Evolutionary conservation across 140 eudicot species (phyloP), one percentile per base, ranked within the genome.

Genomic region (Cichorium intybus): DNA sequence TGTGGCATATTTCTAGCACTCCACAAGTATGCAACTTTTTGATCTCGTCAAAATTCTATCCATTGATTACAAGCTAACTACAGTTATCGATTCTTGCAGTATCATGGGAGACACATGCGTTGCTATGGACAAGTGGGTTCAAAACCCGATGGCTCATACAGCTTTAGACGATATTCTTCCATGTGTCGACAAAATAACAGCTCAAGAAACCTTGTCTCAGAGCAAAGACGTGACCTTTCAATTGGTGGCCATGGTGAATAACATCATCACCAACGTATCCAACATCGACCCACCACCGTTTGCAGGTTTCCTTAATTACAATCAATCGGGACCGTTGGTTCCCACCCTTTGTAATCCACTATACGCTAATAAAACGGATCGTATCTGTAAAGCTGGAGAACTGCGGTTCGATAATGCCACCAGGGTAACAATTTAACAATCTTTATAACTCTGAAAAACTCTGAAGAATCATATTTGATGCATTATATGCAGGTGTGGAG

Each of bases 51-150:
- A 23, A 48, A 17, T 61, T 4, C 3, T 17, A n/a, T 60, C 31
- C 12, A 22, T 6, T 21, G 3, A 28, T 54, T 48, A 10, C 39
- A 62, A 75, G 15, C 64, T 58, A 66, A 67, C 51, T 23, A 58
- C 12, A 56, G 7, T 62, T 55, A 17, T 26, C 26, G 22, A 10
- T 27, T 18, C 28, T 71, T 64, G 28, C 15, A 93, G 99, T 76
- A 81, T 79, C 29, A 49, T 76, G 48, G 95, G 95, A 16, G 99
- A 93, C 66, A 89, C 95, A 12, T 93, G 99, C 56, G 85, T 89
- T 16, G 93, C 99, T 15, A 86, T 93, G 97, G 77, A 89, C 45
- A 74, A 89, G 27, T 89, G 99, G 99, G 99, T 89, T 31, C 66
- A 69, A 47, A 84, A 89, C 69, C 97, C 99, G 9, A 74, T 79